Evolutionary conservation across 1,139 yeast genomes (phyloP).

Genomic region (Yamadazyma triangularis): DNA sequence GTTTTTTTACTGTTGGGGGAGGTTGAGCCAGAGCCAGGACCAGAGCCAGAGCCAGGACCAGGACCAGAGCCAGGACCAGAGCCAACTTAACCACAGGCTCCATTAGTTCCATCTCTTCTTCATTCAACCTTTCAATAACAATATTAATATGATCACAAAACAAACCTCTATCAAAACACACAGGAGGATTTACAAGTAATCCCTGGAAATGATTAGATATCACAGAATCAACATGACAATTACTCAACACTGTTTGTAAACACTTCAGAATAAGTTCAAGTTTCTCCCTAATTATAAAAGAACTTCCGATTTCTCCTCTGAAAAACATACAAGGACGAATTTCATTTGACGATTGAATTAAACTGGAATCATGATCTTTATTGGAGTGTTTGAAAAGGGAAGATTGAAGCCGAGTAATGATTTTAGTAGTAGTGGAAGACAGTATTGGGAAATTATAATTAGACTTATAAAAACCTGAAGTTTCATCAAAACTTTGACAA

Average conservation of each 20-base stretch:
- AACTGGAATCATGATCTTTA: constrained; percentile 2
- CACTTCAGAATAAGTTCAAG: constrained; percentile 4
- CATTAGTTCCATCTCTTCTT: too few species aligned
- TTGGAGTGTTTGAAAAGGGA: constrained; percentile 8
- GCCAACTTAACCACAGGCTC: too few species aligned
- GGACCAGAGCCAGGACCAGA: too few species aligned
- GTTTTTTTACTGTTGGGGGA: too few species aligned
- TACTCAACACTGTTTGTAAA: constrained; percentile 3
- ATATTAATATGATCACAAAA: background rate
- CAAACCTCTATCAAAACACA: too few species aligned
- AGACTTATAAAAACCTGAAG: background rate
- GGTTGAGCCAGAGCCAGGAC: too few species aligned
- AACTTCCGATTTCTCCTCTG: constrained; percentile 6
- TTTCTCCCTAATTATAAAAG: constrained; percentile 7
- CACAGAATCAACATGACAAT: constrained; percentile 6
- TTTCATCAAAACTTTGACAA: background rate
- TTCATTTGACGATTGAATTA: constrained; percentile 4
- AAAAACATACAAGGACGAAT: constrained; percentile 11
- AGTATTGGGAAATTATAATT: constrained; percentile 4
- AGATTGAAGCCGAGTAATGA: constrained; percentile 8
- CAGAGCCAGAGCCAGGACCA: too few species aligned
- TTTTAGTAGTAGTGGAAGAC: constrained; percentile 1
- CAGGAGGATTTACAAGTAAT: background rate
- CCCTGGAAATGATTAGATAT: constrained; percentile 5
- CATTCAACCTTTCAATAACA: background rate